Evolutionary conservation across 108 stramenopile genomes (phyloP).

Genomic region (Asterionellopsis glacialis): DNA sequence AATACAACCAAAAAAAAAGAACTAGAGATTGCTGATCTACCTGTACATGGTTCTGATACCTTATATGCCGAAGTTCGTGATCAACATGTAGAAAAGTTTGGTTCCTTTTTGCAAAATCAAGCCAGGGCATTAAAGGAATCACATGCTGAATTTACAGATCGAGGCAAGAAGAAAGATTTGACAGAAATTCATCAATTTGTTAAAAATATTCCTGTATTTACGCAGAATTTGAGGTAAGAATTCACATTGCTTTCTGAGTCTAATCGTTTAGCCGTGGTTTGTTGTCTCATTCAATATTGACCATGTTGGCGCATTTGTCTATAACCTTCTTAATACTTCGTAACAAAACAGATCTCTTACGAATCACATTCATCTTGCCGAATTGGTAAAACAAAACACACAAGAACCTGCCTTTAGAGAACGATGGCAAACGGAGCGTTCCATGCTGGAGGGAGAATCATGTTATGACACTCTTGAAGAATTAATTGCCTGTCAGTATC

Average conservation of each 20-base stretch:
- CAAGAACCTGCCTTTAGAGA: slow-evolving; percentile 80
- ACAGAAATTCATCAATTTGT: slow-evolving; percentile 96
- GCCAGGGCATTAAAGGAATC: slow-evolving; percentile 86
- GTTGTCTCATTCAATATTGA: too few species aligned
- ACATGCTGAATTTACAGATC: slow-evolving; percentile 86
- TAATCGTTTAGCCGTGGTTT: too few species aligned
- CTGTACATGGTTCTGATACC: slow-evolving; percentile 85
- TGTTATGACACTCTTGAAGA: slow-evolving; percentile 83
- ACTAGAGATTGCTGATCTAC: slow-evolving; percentile 36
- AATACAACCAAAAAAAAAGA: background rate
- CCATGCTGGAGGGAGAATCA: slow-evolving; percentile 90
- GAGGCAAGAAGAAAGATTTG: slow-evolving; percentile 86
- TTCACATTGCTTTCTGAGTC: too few species aligned
- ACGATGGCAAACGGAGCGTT: slow-evolving; percentile 92
- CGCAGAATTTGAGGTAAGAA: slow-evolving; percentile 30
- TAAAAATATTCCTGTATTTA: slow-evolving; percentile 89
- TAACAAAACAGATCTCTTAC: slow-evolving; percentile 54
- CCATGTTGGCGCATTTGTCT: too few species aligned
- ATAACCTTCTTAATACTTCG: background rate
- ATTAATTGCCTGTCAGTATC: slow-evolving; percentile 68
- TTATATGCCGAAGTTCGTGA: slow-evolving; percentile 91
- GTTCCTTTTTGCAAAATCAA: slow-evolving; percentile 90
- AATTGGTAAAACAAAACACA: slow-evolving; percentile 81
- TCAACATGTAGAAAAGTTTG: slow-evolving; percentile 92
- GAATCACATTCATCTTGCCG: slow-evolving; percentile 95